phyloP scores from a whole-genome alignment of 495 filamentous ascomycete genomes.

The Aspergillus baeticus region DNA sequence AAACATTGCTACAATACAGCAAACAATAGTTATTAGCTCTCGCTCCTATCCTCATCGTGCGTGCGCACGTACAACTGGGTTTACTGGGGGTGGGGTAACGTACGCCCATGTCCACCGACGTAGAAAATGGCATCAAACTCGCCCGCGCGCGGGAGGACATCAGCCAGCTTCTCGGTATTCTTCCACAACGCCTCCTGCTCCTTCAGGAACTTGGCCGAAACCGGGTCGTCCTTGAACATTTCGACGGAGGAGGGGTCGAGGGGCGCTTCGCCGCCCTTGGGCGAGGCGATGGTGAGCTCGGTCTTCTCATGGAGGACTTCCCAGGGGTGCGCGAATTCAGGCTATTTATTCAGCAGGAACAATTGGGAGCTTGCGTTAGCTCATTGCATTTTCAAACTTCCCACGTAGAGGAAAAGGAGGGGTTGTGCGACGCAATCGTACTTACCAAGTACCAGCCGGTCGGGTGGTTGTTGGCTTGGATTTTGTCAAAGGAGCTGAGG shows the following conservation, averaged over 20 bases:
- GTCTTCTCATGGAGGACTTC: constrained; percentile 54
- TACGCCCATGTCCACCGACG: constrained; percentile 76
- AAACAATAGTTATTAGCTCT: too few species aligned
- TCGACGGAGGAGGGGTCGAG: constrained; percentile 67
- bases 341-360: too few species aligned
- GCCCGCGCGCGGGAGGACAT: constrained; percentile 48
- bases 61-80: too few species aligned
- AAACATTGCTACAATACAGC: constrained; percentile 76
- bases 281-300: constrained; percentile 62
- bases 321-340: constrained; percentile 72
- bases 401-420: neutral
- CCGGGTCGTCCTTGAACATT: constrained; percentile 53
- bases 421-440: neutral
- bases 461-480: constrained; percentile 49
- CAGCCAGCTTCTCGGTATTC: constrained; percentile 53
- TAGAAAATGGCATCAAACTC: constrained; percentile 72
- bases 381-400: neutral
- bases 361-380: neutral
- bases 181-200: constrained; percentile 58
- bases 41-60: too few species aligned
- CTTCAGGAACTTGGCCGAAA: constrained; percentile 51
- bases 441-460: constrained; percentile 66
- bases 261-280: constrained; percentile 64
- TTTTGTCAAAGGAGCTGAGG: constrained; percentile 57
- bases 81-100: too few species aligned